These are phyloP conservation scores for Porcisia hertigi DNA, from an alignment of 208 protist species.

Conservation along the genomic window DNA sequence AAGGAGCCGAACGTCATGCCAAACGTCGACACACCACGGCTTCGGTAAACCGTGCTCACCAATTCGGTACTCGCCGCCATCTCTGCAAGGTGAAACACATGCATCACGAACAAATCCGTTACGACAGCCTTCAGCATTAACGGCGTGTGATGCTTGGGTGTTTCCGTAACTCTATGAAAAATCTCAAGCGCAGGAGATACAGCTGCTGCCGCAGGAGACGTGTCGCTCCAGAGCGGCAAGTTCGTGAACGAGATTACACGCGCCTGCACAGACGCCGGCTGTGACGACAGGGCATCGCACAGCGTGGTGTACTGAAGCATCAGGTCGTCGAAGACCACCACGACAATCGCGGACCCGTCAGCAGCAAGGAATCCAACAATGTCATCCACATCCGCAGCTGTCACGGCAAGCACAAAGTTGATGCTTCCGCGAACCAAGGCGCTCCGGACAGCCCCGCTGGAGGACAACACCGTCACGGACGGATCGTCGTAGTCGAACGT, in stretches of 20 bases:
- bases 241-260: conserved; percentile 41
- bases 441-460: neutral
- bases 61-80: neutral
- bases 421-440: neutral
- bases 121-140: neutral
- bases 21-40: neutral
- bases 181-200: conserved; percentile 1
- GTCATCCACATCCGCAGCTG: neutral
- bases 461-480: neutral
- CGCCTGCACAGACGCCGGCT: conserved; percentile 15
- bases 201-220: conserved; percentile 6
- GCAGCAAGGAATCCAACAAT: conserved; percentile 26
- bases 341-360: conserved; percentile 16
- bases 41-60: neutral
- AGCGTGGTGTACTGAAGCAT: conserved; percentile 31
- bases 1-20: conserved; percentile 10
- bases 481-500: conserved; percentile 9
- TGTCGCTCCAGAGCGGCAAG: conserved; percentile 51
- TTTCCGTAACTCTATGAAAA: conserved; percentile 20
- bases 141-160: neutral
- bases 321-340: conserved; percentile 44
- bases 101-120: neutral
- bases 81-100: neutral
- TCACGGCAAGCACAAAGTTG: conserved; percentile 18
- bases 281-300: conserved; percentile 12